Percentiles rank a stretch among this genome's conserved stretches.
Evolutionary conservation across 2,329 filamentous ascomycete genomes (phyloP).

Genomic region (Aspergillus aculeatinus): DNA sequence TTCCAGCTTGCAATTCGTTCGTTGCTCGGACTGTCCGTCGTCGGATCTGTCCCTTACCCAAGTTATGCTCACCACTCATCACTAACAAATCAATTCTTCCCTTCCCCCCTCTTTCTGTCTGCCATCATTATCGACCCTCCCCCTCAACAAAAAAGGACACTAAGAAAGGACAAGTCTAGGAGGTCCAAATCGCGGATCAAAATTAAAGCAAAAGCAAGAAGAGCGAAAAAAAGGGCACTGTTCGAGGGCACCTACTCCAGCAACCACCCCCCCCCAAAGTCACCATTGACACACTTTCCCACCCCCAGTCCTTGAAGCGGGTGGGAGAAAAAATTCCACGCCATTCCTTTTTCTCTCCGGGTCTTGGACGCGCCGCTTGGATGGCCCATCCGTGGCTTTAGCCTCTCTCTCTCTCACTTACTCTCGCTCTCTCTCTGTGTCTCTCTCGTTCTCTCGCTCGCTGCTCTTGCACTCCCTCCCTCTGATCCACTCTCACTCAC

Average conservation of each 20-base stretch:
- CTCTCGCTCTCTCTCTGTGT: constrained; percentile 13
- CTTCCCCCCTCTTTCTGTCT: not conserved
- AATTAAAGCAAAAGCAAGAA: not conserved
- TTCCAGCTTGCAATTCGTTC: constrained; percentile 12
- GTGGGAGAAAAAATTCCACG: constrained; percentile 23
- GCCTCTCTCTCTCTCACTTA: constrained; percentile 15
- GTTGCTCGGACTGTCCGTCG: constrained; percentile 8
- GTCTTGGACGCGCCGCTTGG: constrained; percentile 26
- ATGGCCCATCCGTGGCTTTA: constrained; percentile 28
- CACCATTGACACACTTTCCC: constrained; percentile 1
- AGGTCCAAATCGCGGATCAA: not conserved
- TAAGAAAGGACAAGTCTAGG: not conserved
- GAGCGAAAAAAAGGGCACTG: not conserved
- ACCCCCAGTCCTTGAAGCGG: constrained; percentile 14
- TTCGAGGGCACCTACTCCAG: not conserved
- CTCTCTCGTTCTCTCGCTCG: constrained; percentile 13
- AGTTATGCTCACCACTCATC: not conserved
- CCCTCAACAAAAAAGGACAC: not conserved
- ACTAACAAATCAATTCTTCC: not conserved
- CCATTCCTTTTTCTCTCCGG: constrained; percentile 29
- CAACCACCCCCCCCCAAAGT: not conserved
- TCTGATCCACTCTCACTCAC: constrained; percentile 10
- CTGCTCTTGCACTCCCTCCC: constrained; percentile 17
- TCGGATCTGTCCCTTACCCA: constrained; percentile 5
- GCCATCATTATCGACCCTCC: not conserved